These are phyloP conservation scores for Nemania serpens DNA, from an alignment of 2,329 filamentous ascomycete species.

Conservation along the genomic window DNA sequence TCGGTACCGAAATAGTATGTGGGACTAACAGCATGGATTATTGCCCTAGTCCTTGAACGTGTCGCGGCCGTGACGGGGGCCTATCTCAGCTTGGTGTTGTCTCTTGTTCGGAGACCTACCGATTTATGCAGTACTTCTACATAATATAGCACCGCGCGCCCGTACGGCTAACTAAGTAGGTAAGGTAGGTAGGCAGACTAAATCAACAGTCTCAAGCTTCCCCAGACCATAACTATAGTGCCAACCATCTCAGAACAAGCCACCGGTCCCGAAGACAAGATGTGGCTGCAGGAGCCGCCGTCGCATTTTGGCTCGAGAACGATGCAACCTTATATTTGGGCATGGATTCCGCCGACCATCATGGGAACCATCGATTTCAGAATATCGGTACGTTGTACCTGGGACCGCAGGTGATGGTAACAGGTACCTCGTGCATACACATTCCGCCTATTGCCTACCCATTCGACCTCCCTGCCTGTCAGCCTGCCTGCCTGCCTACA, in stretches of 20 bases:
- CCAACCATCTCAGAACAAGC: slow-evolving; percentile 29
- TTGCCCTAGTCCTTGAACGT: slow-evolving; percentile 1
- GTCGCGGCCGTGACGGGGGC: no score
- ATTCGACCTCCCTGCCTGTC: no score
- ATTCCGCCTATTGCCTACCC: no score
- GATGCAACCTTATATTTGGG: slow-evolving; percentile 29
- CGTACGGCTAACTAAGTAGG: no score
- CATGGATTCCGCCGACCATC: slow-evolving; percentile 15
- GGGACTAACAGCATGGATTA: slow-evolving; percentile 12
- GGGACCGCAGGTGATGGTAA: neutral
- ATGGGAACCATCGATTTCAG: slow-evolving; percentile 1
- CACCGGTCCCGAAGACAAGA: slow-evolving; percentile 28
- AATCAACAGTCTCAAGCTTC: slow-evolving; percentile 11
- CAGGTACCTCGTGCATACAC: no score
- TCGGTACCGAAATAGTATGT: slow-evolving; percentile 23
- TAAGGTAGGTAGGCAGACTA: neutral
- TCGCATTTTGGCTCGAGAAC: slow-evolving; percentile 27
- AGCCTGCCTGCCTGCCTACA: no score
- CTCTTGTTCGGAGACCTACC: neutral
- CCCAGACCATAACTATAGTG: slow-evolving; percentile 19
- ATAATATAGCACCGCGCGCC: no score
- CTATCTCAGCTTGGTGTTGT: neutral
- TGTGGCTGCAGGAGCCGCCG: slow-evolving; percentile 33
- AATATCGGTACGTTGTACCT: slow-evolving; percentile 1
- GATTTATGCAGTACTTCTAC: neutral